A percentile compares a stretch with the other conserved stretches of the same genome.
Conservation (phyloP, 345 rosid species). For the Mallotus nudiflorus region DNA sequence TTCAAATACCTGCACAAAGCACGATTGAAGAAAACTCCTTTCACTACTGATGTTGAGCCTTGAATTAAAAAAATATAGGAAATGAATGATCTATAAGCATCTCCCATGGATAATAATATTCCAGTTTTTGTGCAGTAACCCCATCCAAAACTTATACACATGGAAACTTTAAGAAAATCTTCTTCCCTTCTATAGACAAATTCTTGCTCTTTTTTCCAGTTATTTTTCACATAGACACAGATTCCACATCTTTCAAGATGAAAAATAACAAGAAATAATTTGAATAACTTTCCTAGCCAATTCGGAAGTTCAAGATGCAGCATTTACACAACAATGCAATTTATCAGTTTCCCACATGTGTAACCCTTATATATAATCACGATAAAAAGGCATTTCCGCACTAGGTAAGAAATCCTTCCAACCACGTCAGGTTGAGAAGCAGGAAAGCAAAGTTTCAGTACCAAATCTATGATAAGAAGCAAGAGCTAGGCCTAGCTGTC, state of each 20-base stretch:
- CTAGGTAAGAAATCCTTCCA: slow-evolving; percentile 2
- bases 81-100: not conserved
- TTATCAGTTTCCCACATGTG: not conserved
- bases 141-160: not conserved
- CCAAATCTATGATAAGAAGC: slow-evolving; percentile 2
- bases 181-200: not conserved
- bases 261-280: not conserved
- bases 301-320: not conserved
- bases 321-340: not conserved
- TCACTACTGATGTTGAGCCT: not conserved
- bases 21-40: slow-evolving; percentile 7
- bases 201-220: not conserved
- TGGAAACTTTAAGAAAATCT: not conserved
- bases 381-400: slow-evolving; percentile 5
- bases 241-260: not conserved
- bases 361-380: not conserved
- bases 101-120: not conserved
- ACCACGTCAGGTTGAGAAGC: not conserved
- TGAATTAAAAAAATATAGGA: not conserved
- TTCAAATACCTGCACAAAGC: slow-evolving; percentile 15
- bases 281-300: not conserved
- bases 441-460: not conserved
- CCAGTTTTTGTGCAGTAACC: slow-evolving; percentile 8
- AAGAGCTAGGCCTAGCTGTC: not conserved
- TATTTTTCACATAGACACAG: not conserved